Base-by-base conservation (phyloP, 2,329 filamentous ascomycete genomes). In the Ilyonectria sp. region DNA sequence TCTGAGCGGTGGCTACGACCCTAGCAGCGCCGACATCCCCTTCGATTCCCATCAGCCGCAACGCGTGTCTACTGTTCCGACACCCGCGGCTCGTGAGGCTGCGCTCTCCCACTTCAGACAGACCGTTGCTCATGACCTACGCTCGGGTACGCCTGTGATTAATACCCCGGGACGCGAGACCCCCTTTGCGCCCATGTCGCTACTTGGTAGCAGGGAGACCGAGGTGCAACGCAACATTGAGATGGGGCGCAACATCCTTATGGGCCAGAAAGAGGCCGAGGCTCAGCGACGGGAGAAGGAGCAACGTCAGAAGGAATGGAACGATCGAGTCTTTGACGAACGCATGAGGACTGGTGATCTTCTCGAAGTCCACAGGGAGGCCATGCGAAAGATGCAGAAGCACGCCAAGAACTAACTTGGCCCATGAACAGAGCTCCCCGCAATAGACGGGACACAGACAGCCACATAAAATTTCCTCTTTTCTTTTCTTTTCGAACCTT, bases 271-370 rank as follows among this genome's bases (percentile, higher is more conserved):
- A 71, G 89, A 91, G 70, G 89, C 89, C 33, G 89, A 90, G 75
- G 86, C 89, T 59, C 85, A 88, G 75, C 85, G 86, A 58, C 86
- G 86, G 59, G 88, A 91, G 77, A 83, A 86, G 74, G 87, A 90
- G 72, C 85, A 86, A 62, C 81, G 84, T 47, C 88, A 87, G 55
- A 87, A 86, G 70, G 86, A 89, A 69, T 84, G 87, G 60, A 84
- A 86, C 6, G 90, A 93, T 15, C 87, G 87, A 56, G 86, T 86
- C 43, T 90, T 94, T 74, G 92, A 94, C 71, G 89, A 92, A 78
- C 87, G 89, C 71, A 96, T 97, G 92, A 86, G 93, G 60, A 90
- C 89, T 17, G 91, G 91, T 0, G 89, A 92, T 70, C 88, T 97
- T 84, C 84, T 93, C 58, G 92, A 93, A 52, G 87, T 91, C 23